Conservation (phyloP, 257 asterid species). For the Ligustrum vulgare region DNA sequence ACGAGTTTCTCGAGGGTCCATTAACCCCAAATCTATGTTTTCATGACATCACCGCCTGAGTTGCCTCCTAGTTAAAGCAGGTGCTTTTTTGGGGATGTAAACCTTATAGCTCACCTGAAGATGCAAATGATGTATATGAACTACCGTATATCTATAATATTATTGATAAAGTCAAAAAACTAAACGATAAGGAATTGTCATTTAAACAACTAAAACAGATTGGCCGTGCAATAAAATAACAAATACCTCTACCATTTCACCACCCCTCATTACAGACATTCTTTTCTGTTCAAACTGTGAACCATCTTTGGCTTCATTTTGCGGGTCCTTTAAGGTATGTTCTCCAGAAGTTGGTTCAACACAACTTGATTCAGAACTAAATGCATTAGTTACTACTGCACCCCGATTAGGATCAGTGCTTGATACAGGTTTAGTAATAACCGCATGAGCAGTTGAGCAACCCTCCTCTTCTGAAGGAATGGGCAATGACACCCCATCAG, state of each 20-base stretch:
- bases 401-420: conserved; percentile 24
- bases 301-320: conserved; percentile 50
- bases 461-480: conserved; percentile 25
- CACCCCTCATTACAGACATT: conserved; percentile 92
- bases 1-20: neutral
- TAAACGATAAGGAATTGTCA: no score
- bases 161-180: no score
- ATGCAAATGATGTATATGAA: conserved; percentile 6
- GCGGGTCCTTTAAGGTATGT: conserved; percentile 37
- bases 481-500: conserved; percentile 21
- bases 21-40: neutral
- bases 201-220: neutral
- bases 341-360: conserved; percentile 31
- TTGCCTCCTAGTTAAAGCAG: conserved; percentile 72
- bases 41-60: conserved; percentile 51
- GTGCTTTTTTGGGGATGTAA: conserved; percentile 73
- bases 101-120: conserved; percentile 90
- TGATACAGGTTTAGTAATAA: conserved; percentile 19
- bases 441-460: conserved; percentile 12
- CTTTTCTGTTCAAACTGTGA: conserved; percentile 73
- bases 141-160: neutral
- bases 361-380: conserved; percentile 35
- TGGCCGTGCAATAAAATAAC: neutral
- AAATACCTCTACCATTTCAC: conserved; percentile 91
- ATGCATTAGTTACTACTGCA: conserved; percentile 22